Percentiles rank a stretch among this genome's conserved stretches.
Conservation (phyloP, 768 basidiomycete genomes). For the Xanthoconium purpureum region DNA sequence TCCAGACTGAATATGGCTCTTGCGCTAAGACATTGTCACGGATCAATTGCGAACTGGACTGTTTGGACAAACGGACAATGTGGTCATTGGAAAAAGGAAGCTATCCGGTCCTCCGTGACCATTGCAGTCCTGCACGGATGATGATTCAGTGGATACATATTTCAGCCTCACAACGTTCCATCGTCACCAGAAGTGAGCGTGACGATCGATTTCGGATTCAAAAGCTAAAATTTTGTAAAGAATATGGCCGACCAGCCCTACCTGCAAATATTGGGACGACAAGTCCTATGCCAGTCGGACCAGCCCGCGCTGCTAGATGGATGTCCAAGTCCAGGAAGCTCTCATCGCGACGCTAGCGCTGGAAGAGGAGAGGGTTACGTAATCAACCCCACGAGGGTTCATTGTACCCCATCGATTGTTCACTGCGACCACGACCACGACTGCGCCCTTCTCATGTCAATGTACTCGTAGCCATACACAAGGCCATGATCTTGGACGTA, state of each 20-base stretch:
- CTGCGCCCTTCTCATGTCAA: not conserved
- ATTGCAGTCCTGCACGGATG: too few relatives aligned
- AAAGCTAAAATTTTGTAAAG: too few relatives aligned
- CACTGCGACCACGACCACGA: not conserved
- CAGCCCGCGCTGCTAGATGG: too few relatives aligned
- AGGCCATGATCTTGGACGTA: conserved; percentile 20
- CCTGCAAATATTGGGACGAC: too few relatives aligned
- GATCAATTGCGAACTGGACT: conserved; percentile 6
- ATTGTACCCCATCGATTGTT: not conserved
- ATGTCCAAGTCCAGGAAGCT: too few relatives aligned
- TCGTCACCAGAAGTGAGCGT: too few relatives aligned
- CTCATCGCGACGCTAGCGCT: not conserved
- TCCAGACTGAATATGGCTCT: conserved; percentile 2
- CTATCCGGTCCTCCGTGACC: not conserved
- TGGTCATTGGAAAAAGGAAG: not conserved
- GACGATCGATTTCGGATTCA: too few relatives aligned
- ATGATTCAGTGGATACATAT: too few relatives aligned
- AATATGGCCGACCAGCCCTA: too few relatives aligned
- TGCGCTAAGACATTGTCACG: not conserved
- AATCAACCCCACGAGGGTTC: not conserved
- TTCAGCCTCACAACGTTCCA: too few relatives aligned
- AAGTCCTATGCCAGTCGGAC: too few relatives aligned
- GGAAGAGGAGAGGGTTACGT: conserved; percentile 10
- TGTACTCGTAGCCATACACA: not conserved
- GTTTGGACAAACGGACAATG: not conserved